Conservation (phyloP, 371 early-diverging fungal species). For the Apophysomyces ossiformis region DNA sequence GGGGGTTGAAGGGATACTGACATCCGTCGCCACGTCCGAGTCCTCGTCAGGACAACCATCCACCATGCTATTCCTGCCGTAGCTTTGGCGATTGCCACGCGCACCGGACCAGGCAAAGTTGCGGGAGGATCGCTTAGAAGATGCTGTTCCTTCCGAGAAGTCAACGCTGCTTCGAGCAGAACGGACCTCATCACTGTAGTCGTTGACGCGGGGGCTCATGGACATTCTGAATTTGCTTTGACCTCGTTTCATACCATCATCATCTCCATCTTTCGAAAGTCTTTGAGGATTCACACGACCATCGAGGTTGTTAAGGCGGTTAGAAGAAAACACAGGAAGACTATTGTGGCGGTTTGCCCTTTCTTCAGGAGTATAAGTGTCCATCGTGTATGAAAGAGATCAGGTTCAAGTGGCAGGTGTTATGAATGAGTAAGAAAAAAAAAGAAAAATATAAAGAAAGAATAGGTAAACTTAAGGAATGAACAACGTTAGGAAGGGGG, state of each 20-base stretch:
- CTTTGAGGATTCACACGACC: constrained; percentile 1
- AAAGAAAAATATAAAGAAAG: no score
- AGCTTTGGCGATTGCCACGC: constrained; percentile 7
- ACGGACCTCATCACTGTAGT: neutral
- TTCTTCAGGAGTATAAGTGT: constrained; percentile 3
- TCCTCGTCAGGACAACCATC: constrained; percentile 3
- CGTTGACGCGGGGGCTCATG: neutral
- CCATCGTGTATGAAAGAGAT: neutral
- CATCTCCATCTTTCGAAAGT: constrained; percentile 9
- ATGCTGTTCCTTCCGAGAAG: neutral
- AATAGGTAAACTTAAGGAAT: neutral
- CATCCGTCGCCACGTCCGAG: constrained; percentile 15
- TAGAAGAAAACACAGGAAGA: constrained; percentile 1
- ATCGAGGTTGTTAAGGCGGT: neutral
- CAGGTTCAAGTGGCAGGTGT: neutral
- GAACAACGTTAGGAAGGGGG: neutral
- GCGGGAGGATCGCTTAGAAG: constrained; percentile 8
- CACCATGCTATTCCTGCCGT: constrained; percentile 2
- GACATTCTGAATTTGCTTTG: constrained; percentile 3
- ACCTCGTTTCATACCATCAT: constrained; percentile 5
- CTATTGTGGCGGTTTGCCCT: constrained; percentile 8
- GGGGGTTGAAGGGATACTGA: constrained; percentile 19
- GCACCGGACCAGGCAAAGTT: constrained; percentile 6
- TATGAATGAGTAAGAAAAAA: neutral
- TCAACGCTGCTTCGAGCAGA: constrained; percentile 6